Evolutionary conservation across 1,284 basidiomycete species (phyloP).

Genomic region (Trichosporon sp.): DNA sequence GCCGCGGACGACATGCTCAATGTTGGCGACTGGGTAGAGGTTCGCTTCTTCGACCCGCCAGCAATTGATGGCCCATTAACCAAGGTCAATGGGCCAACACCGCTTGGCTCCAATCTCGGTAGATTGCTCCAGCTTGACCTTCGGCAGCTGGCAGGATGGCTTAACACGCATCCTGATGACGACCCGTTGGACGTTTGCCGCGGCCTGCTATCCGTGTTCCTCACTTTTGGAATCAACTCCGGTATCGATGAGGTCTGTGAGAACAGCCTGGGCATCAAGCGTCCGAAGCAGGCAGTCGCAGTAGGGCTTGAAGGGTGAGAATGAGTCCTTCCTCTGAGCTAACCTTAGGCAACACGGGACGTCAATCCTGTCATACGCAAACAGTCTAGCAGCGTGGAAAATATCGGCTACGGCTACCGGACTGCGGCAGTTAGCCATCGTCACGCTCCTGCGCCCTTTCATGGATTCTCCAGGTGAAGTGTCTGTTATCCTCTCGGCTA

Average conservation of each 20-base stretch:
- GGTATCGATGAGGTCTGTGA: slow-evolving; percentile 66
- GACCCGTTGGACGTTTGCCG: slow-evolving; percentile 30
- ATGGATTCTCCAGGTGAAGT: slow-evolving; percentile 61
- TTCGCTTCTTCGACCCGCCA: slow-evolving; percentile 51
- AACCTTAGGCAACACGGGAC: slow-evolving; percentile 7
- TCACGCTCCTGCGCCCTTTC: slow-evolving; percentile 64
- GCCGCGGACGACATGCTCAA: slow-evolving; percentile 70
- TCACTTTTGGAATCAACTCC: slow-evolving; percentile 53
- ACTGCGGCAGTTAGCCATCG: slow-evolving; percentile 61
- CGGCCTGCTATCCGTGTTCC: slow-evolving; percentile 47
- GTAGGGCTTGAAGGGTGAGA: slow-evolving; percentile 58
- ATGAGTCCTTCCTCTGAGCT: neutral
- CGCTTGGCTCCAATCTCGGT: slow-evolving; percentile 15
- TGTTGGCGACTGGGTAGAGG: slow-evolving; percentile 65
- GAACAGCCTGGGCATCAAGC: slow-evolving; percentile 36
- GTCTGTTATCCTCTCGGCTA: neutral
- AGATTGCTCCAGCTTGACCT: slow-evolving; percentile 31
- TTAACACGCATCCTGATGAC: slow-evolving; percentile 18
- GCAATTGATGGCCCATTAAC: slow-evolving; percentile 9
- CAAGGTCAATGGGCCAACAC: slow-evolving; percentile 15
- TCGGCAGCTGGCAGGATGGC: slow-evolving; percentile 23
- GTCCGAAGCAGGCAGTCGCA: slow-evolving; percentile 48
- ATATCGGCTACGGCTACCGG: slow-evolving; percentile 66
- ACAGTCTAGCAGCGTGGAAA: slow-evolving; percentile 55
- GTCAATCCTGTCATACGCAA: neutral